phyloP scores from a whole-genome alignment of 257 asterid species.

The Solanum sejunctum region DNA sequence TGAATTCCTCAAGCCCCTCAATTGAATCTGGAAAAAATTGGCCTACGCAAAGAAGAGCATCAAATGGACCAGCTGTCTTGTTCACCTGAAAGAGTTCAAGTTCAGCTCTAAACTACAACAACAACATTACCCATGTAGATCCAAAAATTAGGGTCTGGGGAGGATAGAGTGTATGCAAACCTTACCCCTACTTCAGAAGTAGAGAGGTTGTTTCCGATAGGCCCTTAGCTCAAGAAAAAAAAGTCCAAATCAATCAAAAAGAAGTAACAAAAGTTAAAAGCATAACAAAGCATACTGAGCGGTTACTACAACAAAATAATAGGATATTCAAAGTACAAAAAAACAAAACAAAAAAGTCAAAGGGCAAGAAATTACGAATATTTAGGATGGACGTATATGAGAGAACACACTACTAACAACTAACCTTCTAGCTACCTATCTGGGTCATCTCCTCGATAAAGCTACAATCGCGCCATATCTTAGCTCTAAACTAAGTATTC shows the following conservation, averaged over 20 bases:
- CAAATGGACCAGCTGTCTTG: constrained; percentile 95
- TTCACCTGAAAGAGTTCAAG: constrained; percentile 51
- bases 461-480: not conserved
- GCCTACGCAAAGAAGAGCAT: constrained; percentile 85
- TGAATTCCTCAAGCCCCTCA: constrained; percentile 69
- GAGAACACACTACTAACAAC: not conserved
- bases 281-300: not conserved
- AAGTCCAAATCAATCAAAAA: not conserved
- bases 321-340: not conserved
- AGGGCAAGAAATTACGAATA: not conserved
- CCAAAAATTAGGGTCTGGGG: not conserved
- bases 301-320: not conserved
- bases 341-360: not conserved
- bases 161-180: not conserved
- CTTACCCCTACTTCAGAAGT: not conserved
- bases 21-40: constrained; percentile 79
- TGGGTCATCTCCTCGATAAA: not conserved
- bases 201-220: not conserved
- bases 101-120: not conserved
- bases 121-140: not conserved
- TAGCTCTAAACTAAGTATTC: not conserved
- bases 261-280: not conserved
- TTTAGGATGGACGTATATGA: not conserved
- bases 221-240: not conserved
- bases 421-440: not conserved